Evolutionary conservation across 2,329 filamentous ascomycete genomes (phyloP), one percentile per base, ranked within the genome.

Genomic region (Fusarium sp.): DNA sequence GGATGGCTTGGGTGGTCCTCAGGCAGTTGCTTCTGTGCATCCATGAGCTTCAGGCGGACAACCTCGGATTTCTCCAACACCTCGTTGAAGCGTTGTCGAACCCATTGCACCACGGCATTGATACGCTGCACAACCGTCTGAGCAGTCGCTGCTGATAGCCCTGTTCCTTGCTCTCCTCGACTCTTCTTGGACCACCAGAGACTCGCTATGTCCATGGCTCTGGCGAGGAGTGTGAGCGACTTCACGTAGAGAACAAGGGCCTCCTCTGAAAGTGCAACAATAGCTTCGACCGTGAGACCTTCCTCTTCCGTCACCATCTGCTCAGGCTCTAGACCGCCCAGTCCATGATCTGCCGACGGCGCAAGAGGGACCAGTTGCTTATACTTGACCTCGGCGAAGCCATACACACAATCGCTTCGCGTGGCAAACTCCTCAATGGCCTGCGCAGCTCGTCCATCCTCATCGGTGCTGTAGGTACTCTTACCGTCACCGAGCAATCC

Each of bases 351-450:
- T 75, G 89, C 90, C 0, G 94, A 96, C 1, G 96, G 97, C 1
- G 94, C 92, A 52, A 97, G 86, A 4, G 97, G 97, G 59, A 98
- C 91, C n/a, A 99, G 89, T 83, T 99, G 97, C 83, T 97, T 97
- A 84, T 97, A 98, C 83, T 99, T 99, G 80, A 99, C 96, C 84
- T 99, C 96, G 7, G 97, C 97, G 83, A 99, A 98, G 4, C 96
- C 95, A 81, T 95, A 99, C 4, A 99, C 95, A 54, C 98, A 97
- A 82, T 99, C 95, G 80, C 95, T 98, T 43, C 95, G 90, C 35
- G 95, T 97, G 2, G 97, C 97, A 74, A 94, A 93, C 77, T 98
- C 95, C 82, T 99, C 96, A 67, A 98, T 95, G 52, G 91, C 89
- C 79, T 95, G 93, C 3, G 96, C 91, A 45, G 94, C 92, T 73